Conservation (phyloP, 768 basidiomycete genomes). For the Tricholoma saponaceum region DNA sequence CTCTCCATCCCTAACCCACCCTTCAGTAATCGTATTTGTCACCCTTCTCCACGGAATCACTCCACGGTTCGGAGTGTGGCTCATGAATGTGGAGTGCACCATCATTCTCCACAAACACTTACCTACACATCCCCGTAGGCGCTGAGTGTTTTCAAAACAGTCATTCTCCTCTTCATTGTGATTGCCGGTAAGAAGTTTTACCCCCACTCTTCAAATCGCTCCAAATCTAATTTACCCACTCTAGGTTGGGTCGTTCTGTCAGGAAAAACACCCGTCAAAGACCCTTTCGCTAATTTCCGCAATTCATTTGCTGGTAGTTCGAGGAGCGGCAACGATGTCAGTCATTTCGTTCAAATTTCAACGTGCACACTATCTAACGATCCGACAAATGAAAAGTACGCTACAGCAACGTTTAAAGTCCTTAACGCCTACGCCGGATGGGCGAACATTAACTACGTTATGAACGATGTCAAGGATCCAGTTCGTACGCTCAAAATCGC, state of each 20-base stretch:
- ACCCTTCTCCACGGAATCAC: neutral
- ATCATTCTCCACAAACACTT: neutral
- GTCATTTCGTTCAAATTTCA: neutral
- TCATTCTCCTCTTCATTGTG: neutral
- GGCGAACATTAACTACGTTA: conserved; percentile 64
- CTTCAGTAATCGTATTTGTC: neutral
- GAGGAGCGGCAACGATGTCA: neutral
- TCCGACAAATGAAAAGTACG: neutral
- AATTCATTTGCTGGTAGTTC: neutral
- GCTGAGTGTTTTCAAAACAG: neutral
- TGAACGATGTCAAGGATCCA: conserved; percentile 62
- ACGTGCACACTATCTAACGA: neutral
- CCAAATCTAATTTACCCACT: conserved; percentile 9
- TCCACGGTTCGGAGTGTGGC: neutral
- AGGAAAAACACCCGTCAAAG: neutral
- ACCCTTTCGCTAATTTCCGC: neutral
- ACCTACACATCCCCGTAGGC: neutral
- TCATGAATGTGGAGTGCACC: neutral
- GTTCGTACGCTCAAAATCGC: conserved; percentile 60
- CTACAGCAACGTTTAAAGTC: conserved; percentile 29
- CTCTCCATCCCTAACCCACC: neutral
- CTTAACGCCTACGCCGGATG: conserved; percentile 54
- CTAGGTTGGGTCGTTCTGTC: neutral
- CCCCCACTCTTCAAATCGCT: too few species aligned
- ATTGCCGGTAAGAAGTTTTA: neutral